Evolutionary conservation across 2,329 filamentous ascomycete species (phyloP).

Genomic region (Colletotrichum agaves): DNA sequence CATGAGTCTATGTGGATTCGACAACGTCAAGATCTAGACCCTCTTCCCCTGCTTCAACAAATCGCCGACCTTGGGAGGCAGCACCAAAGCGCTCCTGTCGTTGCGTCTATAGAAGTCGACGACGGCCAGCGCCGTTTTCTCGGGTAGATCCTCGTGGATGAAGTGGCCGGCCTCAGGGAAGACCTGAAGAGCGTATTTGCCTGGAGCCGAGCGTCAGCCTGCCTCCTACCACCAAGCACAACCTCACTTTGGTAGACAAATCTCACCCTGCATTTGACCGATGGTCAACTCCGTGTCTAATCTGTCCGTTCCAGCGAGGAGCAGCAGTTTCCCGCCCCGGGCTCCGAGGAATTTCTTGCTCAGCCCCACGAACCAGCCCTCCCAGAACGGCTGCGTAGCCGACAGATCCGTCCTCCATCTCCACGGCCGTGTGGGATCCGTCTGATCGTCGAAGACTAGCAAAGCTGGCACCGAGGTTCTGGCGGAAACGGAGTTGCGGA

Average conservation of each 20-base stretch:
- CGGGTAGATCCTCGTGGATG: constrained; percentile 92
- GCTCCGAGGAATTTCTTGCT: constrained; percentile 88
- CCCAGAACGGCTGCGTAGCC: constrained; percentile 90
- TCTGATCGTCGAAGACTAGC: constrained; percentile 61
- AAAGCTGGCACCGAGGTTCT: constrained; percentile 87
- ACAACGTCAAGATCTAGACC: constrained; percentile 51
- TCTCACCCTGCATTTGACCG: constrained; percentile 91
- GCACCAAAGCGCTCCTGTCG: constrained; percentile 82
- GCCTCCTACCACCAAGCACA: not conserved
- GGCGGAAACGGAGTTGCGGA: constrained; percentile 86
- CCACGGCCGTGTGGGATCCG: constrained; percentile 65
- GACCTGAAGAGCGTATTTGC: constrained; percentile 95
- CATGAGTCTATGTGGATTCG: constrained; percentile 20
- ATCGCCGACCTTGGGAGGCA: constrained; percentile 92
- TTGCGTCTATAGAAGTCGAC: constrained; percentile 94
- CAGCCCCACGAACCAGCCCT: constrained; percentile 90
- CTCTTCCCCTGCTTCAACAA: constrained; percentile 71
- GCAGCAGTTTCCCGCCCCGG: constrained; percentile 82
- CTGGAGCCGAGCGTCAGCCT: constrained; percentile 49
- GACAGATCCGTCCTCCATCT: constrained; percentile 87
- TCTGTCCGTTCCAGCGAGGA: constrained; percentile 89
- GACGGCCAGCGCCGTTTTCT: constrained; percentile 85
- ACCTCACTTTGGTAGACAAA: no score
- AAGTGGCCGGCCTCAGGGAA: constrained; percentile 97
- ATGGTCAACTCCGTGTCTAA: constrained; percentile 93